Evolutionary conservation across 2,329 filamentous ascomycete species (phyloP).

Genomic region (Fonsecaea multimorphosa): DNA sequence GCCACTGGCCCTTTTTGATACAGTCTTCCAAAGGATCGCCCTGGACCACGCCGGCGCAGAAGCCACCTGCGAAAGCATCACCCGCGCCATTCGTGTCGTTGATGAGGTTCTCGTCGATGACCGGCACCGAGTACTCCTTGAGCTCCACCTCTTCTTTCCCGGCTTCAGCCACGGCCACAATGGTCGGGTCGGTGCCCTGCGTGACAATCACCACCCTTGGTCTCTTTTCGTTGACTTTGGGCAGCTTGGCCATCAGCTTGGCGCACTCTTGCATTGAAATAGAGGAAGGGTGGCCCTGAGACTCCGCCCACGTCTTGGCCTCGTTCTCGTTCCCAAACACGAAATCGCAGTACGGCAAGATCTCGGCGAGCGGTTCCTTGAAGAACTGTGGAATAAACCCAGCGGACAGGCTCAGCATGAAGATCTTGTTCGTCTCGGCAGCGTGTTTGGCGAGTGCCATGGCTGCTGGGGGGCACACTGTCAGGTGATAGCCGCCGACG

Average conservation of each 20-base stretch:
- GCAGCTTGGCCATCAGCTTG: conserved; percentile 80
- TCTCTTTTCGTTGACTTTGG: conserved; percentile 77
- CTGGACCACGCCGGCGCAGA: conserved; percentile 86
- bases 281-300: conserved; percentile 74
- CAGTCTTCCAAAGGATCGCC: conserved; percentile 78
- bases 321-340: conserved; percentile 97
- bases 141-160: conserved; percentile 66
- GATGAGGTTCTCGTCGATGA: conserved; percentile 78
- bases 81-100: conserved; percentile 96
- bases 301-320: conserved; percentile 83
- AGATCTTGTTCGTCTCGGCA: conserved; percentile 83
- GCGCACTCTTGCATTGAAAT: conserved; percentile 67
- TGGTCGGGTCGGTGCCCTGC: conserved; percentile 88
- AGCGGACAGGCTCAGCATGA: conserved; percentile 89
- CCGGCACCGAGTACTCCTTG: conserved; percentile 79
- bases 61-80: conserved; percentile 94
- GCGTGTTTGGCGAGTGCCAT: conserved; percentile 89
- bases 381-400: conserved; percentile 98
- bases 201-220: conserved; percentile 90
- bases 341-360: conserved; percentile 93
- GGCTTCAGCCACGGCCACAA: conserved; percentile 76
- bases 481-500: conserved; percentile 96
- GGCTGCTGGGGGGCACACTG: conserved; percentile 89
- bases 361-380: conserved; percentile 89
- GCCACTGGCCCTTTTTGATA: conserved; percentile 95